Percentiles rank a stretch among this genome's conserved stretches.
Evolutionary conservation across 1,139 yeast genomes (phyloP).

Genomic region (Taphrina communis): DNA sequence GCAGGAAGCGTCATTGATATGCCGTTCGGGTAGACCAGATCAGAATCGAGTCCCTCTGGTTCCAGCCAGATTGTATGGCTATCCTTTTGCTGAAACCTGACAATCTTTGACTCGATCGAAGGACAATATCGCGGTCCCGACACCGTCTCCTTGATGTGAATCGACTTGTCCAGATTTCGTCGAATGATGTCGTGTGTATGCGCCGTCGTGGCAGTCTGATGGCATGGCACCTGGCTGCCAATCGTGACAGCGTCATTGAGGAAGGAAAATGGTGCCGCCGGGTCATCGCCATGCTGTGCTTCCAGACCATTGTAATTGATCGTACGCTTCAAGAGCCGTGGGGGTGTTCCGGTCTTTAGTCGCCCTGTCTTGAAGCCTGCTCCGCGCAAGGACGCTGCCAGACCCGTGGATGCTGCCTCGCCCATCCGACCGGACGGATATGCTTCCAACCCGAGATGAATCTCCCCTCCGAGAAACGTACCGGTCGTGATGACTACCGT

Average conservation of each 20-base stretch:
- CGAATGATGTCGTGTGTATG: slow-evolving; percentile 73
- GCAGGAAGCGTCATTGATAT: slow-evolving; percentile 96
- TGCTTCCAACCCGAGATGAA: slow-evolving; percentile 80
- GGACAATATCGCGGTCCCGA: slow-evolving; percentile 99
- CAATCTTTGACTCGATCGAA: slow-evolving; percentile 86
- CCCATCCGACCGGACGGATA: slow-evolving; percentile 94
- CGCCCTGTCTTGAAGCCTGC: slow-evolving; percentile 88
- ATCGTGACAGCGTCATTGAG: slow-evolving; percentile 71
- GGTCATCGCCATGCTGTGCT: slow-evolving; percentile 77
- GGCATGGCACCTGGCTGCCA: slow-evolving; percentile 67
- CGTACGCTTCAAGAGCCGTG: slow-evolving; percentile 73
- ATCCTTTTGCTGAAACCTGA: slow-evolving; percentile 75
- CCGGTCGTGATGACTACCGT: slow-evolving; percentile 93
- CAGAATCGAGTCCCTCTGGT: slow-evolving; percentile 90
- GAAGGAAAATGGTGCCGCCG: slow-evolving; percentile 88
- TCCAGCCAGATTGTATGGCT: slow-evolving; percentile 91
- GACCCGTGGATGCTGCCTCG: slow-evolving; percentile 88
- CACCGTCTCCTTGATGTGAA: slow-evolving; percentile 91
- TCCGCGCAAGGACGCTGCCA: slow-evolving; percentile 73
- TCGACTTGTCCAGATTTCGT: slow-evolving; percentile 74
- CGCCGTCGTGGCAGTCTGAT: slow-evolving; percentile 77
- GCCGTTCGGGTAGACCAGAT: slow-evolving; percentile 86
- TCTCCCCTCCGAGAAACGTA: slow-evolving; percentile 91
- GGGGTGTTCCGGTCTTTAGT: slow-evolving; percentile 96
- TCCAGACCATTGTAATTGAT: slow-evolving; percentile 68